Evolutionary conservation across 129 eudicot genomes (phyloP), one percentile per base, ranked within the genome.

Genomic region (Dittrichia graveolens): DNA sequence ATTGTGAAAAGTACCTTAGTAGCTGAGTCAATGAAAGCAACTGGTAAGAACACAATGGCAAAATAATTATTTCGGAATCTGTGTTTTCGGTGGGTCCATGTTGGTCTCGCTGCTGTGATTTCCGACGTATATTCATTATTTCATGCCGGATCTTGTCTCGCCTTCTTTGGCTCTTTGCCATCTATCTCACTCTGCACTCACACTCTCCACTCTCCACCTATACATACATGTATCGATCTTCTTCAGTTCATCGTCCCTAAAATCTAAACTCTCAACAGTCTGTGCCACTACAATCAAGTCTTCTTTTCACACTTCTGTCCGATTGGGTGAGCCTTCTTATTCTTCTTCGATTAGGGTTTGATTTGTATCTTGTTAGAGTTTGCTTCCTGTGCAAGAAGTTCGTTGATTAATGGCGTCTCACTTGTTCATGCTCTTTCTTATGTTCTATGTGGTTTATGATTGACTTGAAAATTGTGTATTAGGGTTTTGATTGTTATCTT

Each of bases 131-230:
- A 39, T 77, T 35, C 64, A 52, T n/a, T n/a, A 49, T 60, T 78
- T 78, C 58, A 60, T 61, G 65, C 56, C 66, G 81, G 81, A 78
- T 78, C 81, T 78, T 61, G 81, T 78, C 81, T 69, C 9, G n/a
- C 13, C 67, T 14, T 55, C 52, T 24, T 44, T n/a, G n/a, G n/a
- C n/a, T 76, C 40, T 43, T 71, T 35, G 6, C 15, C 56, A 6
- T 10, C 35, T 16, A 6, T 55, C 34, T 31, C 5, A 58, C 16
- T 47, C 3, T 15, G 1, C 41, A 60, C 61, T 35, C 14, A 42
- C 40, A 43, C 61, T 5, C 10, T 37, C 35, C 37, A 37, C 1
- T 19, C 39, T 13, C 48, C 14, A 14, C 7, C 48, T 39, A 35
- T 14, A 47, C 15, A 35, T 53, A 49, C 45, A 49, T 38, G 15